phyloP scores from a whole-genome alignment of 768 basidiomycete genomes.

The Pulveroboletus sp. region DNA sequence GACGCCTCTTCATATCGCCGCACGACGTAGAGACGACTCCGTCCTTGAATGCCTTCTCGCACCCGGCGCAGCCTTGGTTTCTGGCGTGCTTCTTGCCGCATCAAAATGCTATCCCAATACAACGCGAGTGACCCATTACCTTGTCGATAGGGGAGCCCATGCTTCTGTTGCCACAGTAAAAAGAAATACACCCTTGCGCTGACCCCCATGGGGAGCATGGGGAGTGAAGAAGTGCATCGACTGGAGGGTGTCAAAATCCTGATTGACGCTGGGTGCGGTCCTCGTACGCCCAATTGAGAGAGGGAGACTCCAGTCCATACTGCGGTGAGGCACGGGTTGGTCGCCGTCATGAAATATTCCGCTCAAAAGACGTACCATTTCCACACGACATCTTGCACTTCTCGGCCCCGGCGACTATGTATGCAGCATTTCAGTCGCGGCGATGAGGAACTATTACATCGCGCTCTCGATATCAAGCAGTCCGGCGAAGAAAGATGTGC shows the following conservation, averaged over 20 bases:
- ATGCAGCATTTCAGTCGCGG: background rate
- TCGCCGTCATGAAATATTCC: background rate
- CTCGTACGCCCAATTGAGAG: background rate
- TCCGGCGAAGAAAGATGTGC: background rate
- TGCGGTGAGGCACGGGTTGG: background rate
- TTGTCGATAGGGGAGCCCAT: background rate
- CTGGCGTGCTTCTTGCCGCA: background rate
- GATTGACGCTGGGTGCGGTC: constrained; percentile 1
- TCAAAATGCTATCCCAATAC: too few species aligned
- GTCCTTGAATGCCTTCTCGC: background rate
- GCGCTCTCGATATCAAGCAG: background rate
- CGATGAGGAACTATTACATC: background rate
- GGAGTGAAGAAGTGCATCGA: background rate
- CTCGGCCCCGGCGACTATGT: background rate
- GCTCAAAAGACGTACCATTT: background rate
- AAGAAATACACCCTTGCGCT: background rate
- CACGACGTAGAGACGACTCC: background rate
- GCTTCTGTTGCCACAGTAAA: background rate
- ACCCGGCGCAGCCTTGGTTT: background rate
- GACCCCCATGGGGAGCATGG: background rate
- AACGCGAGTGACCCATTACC: background rate
- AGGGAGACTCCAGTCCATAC: background rate
- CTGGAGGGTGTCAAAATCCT: background rate
- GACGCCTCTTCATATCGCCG: background rate
- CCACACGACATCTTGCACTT: background rate